Conservation (phyloP, 768 basidiomycete genomes). For the Paxillus involutus region DNA sequence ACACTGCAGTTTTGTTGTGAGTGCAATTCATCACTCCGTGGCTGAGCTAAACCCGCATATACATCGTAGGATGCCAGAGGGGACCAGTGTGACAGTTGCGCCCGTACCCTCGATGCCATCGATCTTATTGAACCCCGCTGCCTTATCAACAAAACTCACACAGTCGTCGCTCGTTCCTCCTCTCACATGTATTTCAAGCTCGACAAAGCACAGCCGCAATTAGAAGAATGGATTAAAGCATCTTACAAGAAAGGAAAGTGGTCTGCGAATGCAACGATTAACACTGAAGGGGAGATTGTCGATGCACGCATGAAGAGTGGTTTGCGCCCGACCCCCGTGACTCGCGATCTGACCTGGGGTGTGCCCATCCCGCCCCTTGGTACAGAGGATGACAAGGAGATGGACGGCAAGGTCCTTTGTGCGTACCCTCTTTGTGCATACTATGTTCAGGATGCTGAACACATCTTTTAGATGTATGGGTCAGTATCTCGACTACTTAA, state of each 20-base stretch:
- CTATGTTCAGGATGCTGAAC: slow-evolving; percentile 7
- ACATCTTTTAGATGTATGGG: slow-evolving; percentile 79
- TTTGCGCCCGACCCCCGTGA: slow-evolving; percentile 85
- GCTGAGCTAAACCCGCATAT: not conserved
- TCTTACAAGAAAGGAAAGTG: slow-evolving; percentile 85
- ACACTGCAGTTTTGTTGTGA: slow-evolving; percentile 81
- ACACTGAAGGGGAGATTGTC: slow-evolving; percentile 82
- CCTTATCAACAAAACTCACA: slow-evolving; percentile 79
- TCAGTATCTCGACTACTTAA: slow-evolving; percentile 38
- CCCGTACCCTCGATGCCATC: slow-evolving; percentile 88
- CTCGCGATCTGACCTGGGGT: slow-evolving; percentile 94
- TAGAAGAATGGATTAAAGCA: slow-evolving; percentile 85
- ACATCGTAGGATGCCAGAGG: slow-evolving; percentile 83
- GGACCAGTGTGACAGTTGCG: slow-evolving; percentile 96
- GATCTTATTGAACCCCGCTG: slow-evolving; percentile 96
- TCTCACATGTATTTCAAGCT: slow-evolving; percentile 92
- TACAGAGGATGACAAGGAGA: slow-evolving; percentile 74
- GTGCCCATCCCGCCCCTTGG: slow-evolving; percentile 82
- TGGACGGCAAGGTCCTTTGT: slow-evolving; percentile 96
- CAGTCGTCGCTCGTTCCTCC: slow-evolving; percentile 71
- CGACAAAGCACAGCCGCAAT: slow-evolving; percentile 74
- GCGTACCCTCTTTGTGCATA: slow-evolving; percentile 33
- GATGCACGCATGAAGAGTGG: slow-evolving; percentile 88
- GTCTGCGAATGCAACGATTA: slow-evolving; percentile 91
- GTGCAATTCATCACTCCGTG: slow-evolving; percentile 13